Conservation (phyloP, 805 yeast genomes). For the Kodamaea leandrae region DNA sequence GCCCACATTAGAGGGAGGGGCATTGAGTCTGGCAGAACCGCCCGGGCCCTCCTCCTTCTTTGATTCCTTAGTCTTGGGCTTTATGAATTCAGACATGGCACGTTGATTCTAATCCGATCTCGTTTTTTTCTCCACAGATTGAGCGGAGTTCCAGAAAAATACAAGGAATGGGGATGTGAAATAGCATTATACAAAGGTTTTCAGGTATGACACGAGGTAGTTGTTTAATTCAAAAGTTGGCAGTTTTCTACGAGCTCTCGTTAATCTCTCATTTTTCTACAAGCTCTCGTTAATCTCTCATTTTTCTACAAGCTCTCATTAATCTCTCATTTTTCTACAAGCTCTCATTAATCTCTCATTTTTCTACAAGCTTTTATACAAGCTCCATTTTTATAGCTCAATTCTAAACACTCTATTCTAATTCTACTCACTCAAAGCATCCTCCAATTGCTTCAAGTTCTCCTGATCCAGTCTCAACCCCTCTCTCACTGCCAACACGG, state of each 20-base stretch:
- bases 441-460: slow-evolving; percentile 19
- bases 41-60: not conserved
- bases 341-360: no score
- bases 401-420: not conserved
- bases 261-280: no score
- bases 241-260: no score
- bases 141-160: not conserved
- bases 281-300: no score
- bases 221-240: no score
- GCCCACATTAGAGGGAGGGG: slow-evolving; percentile 24
- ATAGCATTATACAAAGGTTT: not conserved
- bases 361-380: no score
- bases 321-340: no score
- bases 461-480: slow-evolving; percentile 52
- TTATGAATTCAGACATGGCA: slow-evolving; percentile 7
- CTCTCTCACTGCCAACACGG: slow-evolving; percentile 87
- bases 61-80: slow-evolving; percentile 1
- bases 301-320: no score
- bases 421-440: slow-evolving; percentile 11
- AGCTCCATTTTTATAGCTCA: no score
- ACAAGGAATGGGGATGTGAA: not conserved
- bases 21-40: not conserved
- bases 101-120: slow-evolving; percentile 2
- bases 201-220: no score
- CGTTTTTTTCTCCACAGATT: slow-evolving; percentile 4